Evolutionary conservation across 306 rosid species (phyloP).

Genomic region (Cucurbita ficifolia): DNA sequence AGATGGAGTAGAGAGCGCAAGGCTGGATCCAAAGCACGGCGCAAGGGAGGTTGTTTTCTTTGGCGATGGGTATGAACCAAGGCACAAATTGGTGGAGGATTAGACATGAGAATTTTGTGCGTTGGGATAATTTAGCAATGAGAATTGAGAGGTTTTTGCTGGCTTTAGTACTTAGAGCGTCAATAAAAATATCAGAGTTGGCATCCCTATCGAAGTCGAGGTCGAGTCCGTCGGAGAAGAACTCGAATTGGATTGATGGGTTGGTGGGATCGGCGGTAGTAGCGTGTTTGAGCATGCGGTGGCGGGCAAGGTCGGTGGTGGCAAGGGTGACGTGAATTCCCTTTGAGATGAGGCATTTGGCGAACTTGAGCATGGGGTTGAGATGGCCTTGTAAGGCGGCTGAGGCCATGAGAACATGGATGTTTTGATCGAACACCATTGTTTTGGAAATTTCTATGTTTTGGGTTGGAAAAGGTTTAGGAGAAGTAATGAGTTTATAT

Average conservation of each 20-base stretch:
- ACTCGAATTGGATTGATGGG: conserved; percentile 17
- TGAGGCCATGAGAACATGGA: conserved; percentile 31
- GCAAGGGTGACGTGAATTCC: conserved; percentile 34
- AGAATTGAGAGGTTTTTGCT: conserved; percentile 21
- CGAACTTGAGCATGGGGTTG: conserved; percentile 37
- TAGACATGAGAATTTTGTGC: conserved; percentile 12
- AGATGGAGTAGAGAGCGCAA: conserved; percentile 27
- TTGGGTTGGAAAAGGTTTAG: too few species aligned
- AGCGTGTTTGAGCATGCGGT: conserved; percentile 9
- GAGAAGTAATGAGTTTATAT: neutral
- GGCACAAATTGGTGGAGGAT: conserved; percentile 39
- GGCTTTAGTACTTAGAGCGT: conserved; percentile 13
- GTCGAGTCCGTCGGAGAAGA: conserved; percentile 44
- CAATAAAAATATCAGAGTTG: neutral
- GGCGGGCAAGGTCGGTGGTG: conserved; percentile 18
- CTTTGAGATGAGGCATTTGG: conserved; percentile 22
- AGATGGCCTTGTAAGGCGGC: conserved; percentile 37
- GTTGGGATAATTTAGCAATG: conserved; percentile 8
- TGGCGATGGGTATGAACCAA: conserved; percentile 22
- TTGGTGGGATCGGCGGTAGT: neutral
- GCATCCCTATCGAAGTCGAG: conserved; percentile 23
- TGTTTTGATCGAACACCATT: conserved; percentile 6
- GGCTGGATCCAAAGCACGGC: conserved; percentile 58
- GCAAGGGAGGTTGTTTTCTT: conserved; percentile 22
- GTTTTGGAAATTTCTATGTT: neutral